Evolutionary conservation across 352 stramenopile genomes (phyloP).

Genomic region (Phytophthora megakarya): DNA sequence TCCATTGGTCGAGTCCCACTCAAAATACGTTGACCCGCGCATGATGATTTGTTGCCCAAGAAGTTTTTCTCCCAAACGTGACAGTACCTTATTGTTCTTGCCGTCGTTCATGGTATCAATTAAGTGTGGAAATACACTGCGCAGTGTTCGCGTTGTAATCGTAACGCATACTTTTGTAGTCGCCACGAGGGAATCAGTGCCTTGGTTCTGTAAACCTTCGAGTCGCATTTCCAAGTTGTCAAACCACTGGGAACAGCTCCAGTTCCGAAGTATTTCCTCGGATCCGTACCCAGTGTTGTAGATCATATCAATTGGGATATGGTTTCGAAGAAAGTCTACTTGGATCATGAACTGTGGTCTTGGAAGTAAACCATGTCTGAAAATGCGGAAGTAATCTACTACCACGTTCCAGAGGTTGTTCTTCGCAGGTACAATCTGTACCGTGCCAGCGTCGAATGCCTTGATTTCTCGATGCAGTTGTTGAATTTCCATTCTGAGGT

Average conservation of each 20-base stretch:
- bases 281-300: not conserved
- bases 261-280: not conserved
- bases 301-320: not conserved
- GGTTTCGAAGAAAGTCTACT: not conserved
- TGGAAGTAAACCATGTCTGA: not conserved
- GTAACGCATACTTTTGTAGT: not conserved
- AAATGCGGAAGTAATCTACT: not conserved
- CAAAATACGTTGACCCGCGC: not conserved
- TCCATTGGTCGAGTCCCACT: not conserved
- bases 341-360: not conserved
- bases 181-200: not conserved
- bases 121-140: not conserved
- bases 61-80: conserved; percentile 1
- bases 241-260: not conserved
- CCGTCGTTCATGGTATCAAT: not conserved
- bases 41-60: not conserved
- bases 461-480: not conserved
- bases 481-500: not conserved
- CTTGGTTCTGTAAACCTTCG: not conserved
- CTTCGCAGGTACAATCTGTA: not conserved
- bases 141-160: not conserved
- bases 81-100: too few species aligned
- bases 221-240: not conserved
- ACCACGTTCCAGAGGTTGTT: not conserved
- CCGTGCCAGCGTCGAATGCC: not conserved